phyloP scores from a whole-genome alignment of 768 basidiomycete species.

The Coprinopsis sp. region DNA sequence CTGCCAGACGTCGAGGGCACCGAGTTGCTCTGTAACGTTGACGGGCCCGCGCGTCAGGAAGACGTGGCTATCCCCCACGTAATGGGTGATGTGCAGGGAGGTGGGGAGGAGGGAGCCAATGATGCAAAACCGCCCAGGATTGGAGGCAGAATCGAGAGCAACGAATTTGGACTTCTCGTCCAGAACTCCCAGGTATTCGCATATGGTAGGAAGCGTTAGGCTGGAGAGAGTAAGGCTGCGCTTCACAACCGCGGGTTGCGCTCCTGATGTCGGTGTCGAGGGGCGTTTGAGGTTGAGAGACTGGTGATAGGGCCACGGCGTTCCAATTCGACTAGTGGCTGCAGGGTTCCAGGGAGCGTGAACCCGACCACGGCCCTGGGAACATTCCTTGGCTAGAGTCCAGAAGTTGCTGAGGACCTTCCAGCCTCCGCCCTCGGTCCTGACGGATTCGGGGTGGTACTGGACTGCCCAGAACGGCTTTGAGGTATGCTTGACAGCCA shows the following conservation, averaged over 20 bases:
- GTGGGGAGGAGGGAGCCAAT: slow-evolving; percentile 54
- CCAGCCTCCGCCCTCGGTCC: slow-evolving; percentile 65
- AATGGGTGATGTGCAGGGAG: slow-evolving; percentile 56
- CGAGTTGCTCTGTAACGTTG: slow-evolving; percentile 38
- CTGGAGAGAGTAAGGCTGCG: slow-evolving; percentile 34
- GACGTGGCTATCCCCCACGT: slow-evolving; percentile 45
- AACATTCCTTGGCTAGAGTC: slow-evolving; percentile 61
- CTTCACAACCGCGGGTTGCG: slow-evolving; percentile 33
- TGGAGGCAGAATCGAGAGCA: slow-evolving; percentile 70
- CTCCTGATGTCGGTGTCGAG: slow-evolving; percentile 15
- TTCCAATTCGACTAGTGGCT: slow-evolving; percentile 36
- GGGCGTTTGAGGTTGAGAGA: slow-evolving; percentile 21
- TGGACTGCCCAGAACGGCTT: slow-evolving; percentile 86
- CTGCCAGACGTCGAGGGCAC: slow-evolving; percentile 58
- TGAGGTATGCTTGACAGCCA: slow-evolving; percentile 62
- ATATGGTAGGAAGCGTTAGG: slow-evolving; percentile 43
- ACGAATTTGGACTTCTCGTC: slow-evolving; percentile 62
- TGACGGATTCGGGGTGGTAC: slow-evolving; percentile 83
- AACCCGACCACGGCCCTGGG: slow-evolving; percentile 30
- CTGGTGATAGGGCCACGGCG: slow-evolving; percentile 52
- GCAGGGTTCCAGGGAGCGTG: slow-evolving; percentile 37
- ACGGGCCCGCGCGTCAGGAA: slow-evolving; percentile 36
- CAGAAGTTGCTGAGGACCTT: slow-evolving; percentile 73
- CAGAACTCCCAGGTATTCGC: slow-evolving; percentile 57
- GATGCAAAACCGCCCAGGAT: slow-evolving; percentile 71